These are phyloP conservation scores for Colletotrichum phormii DNA, from an alignment of 2,329 filamentous ascomycete species.

Conservation along the genomic window DNA sequence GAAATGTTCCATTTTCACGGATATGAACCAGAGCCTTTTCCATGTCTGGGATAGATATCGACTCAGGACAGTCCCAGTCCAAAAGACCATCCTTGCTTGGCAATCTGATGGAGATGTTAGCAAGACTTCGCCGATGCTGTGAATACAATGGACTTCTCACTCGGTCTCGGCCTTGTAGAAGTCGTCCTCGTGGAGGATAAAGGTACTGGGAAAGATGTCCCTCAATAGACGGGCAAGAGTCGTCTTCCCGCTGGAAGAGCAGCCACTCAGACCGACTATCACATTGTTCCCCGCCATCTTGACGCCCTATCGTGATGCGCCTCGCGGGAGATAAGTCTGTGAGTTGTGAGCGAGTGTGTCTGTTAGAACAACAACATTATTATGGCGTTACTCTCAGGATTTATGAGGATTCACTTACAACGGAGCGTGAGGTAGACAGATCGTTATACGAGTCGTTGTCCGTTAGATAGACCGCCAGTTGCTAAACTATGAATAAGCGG, in stretches of 20 bases:
- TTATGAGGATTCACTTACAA: neutral
- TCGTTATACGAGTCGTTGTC: neutral
- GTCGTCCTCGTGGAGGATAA: slow-evolving; percentile 95
- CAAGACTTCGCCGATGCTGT: neutral
- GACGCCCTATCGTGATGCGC: neutral
- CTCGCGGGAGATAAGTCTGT: neutral
- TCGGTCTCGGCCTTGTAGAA: slow-evolving; percentile 88
- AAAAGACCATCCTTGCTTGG: slow-evolving; percentile 71
- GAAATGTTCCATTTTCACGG: slow-evolving; percentile 72
- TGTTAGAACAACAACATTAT: too few species aligned
- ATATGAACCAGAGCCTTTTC: slow-evolving; percentile 77
- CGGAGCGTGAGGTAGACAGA: neutral
- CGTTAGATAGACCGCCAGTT: neutral
- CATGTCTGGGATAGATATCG: slow-evolving; percentile 79
- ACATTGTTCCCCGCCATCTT: slow-evolving; percentile 58
- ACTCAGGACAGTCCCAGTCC: slow-evolving; percentile 92
- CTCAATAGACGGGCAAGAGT: slow-evolving; percentile 88
- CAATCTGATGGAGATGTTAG: slow-evolving; percentile 52
- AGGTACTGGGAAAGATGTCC: slow-evolving; percentile 80
- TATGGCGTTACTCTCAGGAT: neutral
- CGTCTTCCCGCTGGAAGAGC: slow-evolving; percentile 94
- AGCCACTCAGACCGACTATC: slow-evolving; percentile 86
- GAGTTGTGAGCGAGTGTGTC: neutral
- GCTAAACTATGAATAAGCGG: slow-evolving; percentile 19
- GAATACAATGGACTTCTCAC: slow-evolving; percentile 52